Evolutionary conservation across 2,329 filamentous ascomycete genomes (phyloP).

Genomic region (Tolypocladium tundrense): DNA sequence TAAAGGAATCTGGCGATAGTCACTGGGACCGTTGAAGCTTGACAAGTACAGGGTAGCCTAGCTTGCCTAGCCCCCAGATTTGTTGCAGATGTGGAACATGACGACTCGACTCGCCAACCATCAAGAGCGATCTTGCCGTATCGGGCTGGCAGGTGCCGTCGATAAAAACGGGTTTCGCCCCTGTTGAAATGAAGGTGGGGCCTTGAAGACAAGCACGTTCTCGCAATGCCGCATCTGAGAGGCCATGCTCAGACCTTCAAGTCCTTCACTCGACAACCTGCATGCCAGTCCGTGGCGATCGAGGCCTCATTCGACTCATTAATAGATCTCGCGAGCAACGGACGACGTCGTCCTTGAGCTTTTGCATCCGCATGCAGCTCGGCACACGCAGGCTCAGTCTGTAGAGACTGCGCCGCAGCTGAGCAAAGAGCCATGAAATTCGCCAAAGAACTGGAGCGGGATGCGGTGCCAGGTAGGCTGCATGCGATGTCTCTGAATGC

Average conservation of each 20-base stretch:
- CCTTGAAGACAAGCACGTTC: not conserved
- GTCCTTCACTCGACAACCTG: constrained; percentile 1
- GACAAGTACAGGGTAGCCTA: no score
- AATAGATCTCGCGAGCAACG: not conserved
- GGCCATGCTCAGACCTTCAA: not conserved
- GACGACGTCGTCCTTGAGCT: not conserved
- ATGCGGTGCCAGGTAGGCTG: constrained; percentile 64
- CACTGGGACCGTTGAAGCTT: not conserved
- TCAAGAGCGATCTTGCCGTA: not conserved
- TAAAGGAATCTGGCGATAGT: not conserved
- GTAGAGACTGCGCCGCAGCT: constrained; percentile 4
- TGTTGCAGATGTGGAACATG: not conserved
- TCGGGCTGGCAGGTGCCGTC: not conserved
- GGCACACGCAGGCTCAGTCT: not conserved
- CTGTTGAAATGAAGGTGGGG: not conserved
- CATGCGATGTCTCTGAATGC: not conserved
- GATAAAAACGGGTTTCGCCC: not conserved
- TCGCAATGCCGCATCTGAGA: not conserved
- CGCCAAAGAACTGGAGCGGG: constrained; percentile 71
- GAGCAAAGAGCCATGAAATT: constrained; percentile 46
- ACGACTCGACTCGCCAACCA: not conserved
- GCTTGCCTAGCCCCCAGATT: no score
- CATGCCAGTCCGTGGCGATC: constrained; percentile 4
- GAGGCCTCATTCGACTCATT: not conserved
- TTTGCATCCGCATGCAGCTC: not conserved